Evolutionary conservation across 2,329 filamentous ascomycete species (phyloP), one percentile per base, ranked within the genome.

Genomic region (Alternaria rosae): DNA sequence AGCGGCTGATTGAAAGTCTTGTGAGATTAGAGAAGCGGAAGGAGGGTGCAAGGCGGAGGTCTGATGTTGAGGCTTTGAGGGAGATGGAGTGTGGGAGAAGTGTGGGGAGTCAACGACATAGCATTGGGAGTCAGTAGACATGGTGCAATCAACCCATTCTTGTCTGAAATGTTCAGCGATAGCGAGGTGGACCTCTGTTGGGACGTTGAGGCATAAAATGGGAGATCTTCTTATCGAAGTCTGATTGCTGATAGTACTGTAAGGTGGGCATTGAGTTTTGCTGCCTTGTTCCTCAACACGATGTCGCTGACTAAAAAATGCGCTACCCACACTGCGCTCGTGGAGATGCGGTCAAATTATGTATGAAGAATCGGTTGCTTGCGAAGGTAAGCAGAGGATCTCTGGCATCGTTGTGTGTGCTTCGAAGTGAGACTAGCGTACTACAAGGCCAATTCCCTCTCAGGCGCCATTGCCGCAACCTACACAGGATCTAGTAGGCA

Each of bases 1-100:
- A 90, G 73, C 82, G 88, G 32, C 77, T 92, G 12, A 89, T 87
- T 71, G 88, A 91, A 76, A 90, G 88, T 72, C 74, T 92, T 71
- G 78, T 84, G 11, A 65, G 77, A 48, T 53, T 79, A 57, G 69
- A 76, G 57, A 73, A 61, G 66, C 66, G 70, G 59, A 68, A 66
- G 42, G 72, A 74, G 57, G 55, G 51, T 8, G 59, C 54, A 8
- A 57, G 59, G 5, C 26, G 30, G 7, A 57, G 25, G 17, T 26
- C 30, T 9, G 23, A 57, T 23, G 28, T 57, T 13, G 53, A 12
- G 44, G 58, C 53, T 4, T 13, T 60, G 28, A 57, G 58, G 35
- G 53, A 26, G 3, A 57, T 60, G 53, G 59, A 61, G n/a, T 30
- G 23, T 6, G 51, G 42, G 17, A 25, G 42, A 8, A 26, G 55